These are phyloP conservation scores for Kwoniella newhampshirensis DNA, from an alignment of 768 basidiomycete genomes.

Conservation along the genomic window DNA sequence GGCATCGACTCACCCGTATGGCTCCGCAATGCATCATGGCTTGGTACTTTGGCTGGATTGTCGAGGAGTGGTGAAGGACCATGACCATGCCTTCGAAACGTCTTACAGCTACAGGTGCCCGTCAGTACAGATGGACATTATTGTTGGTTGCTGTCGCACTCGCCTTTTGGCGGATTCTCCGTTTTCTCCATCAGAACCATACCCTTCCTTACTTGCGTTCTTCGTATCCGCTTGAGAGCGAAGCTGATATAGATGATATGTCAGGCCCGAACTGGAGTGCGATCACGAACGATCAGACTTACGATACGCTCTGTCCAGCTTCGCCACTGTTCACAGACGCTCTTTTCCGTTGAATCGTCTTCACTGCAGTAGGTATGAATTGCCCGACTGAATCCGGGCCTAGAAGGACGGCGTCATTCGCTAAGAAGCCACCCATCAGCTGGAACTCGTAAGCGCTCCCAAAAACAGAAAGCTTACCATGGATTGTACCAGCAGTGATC, in stretches of 20 bases:
- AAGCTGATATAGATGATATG: constrained; percentile 53
- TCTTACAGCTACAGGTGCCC: constrained; percentile 66
- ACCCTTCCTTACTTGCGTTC: constrained; percentile 81
- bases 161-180: constrained; percentile 75
- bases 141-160: constrained; percentile 25
- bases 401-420: constrained; percentile 76
- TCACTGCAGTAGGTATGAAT: constrained; percentile 74
- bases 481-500: constrained; percentile 46
- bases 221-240: constrained; percentile 82
- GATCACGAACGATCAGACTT: background rate
- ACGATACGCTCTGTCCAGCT: constrained; percentile 90
- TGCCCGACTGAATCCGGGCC: constrained; percentile 93
- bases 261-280: background rate
- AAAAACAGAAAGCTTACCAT: constrained; percentile 30
- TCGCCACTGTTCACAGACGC: constrained; percentile 80
- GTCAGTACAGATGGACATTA: background rate
- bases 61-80: constrained; percentile 63
- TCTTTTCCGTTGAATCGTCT: constrained; percentile 93
- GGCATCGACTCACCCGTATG: constrained; percentile 51
- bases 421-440: constrained; percentile 60
- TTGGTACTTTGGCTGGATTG: constrained; percentile 88
- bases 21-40: constrained; percentile 88
- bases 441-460: too few relatives aligned
- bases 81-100: constrained; percentile 92
- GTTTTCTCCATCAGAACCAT: constrained; percentile 86